Base-by-base conservation (phyloP, 2,329 filamentous ascomycete genomes). In the Hypoxylon sp. region DNA sequence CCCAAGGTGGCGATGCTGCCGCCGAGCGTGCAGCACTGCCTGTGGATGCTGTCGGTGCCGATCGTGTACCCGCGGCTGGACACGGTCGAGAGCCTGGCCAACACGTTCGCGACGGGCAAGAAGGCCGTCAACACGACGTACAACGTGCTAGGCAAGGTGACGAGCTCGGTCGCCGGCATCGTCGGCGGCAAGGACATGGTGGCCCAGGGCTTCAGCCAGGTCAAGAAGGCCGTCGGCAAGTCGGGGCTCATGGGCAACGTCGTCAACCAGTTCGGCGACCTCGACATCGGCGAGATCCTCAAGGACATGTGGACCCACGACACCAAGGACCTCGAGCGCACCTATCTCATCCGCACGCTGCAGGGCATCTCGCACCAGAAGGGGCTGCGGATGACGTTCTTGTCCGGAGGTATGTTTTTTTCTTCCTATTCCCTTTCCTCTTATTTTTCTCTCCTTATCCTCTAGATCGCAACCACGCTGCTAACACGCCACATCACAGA, bases 291-390 rank as follows among this genome's bases (percentile, higher is more conserved):
- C 49, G 95, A 99, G 76, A 95, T 98, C 72, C 79, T 98, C 56
- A 88, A 94, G 71, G 95, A 99, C 73, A 89, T 96, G 81, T 99
- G 95, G 95, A 99, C 95, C 18, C 95, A 99, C 71, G 94, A 98
- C 48, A 93, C 90, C 48, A 99, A 98, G 83, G 95, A 99, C 69
- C 86, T 99, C 35, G 95, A 99, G 77, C 84, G 95, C 55, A 99
- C 95, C 5, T 99, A 99, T 73, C 81, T 99, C 60, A 96, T 99
- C 72, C 88, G 95, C 63, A 99, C 95, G 1, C 83, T 99, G 2
- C 95, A 99, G 77, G 91, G 92, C 21, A 98, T 99, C 68, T 83
- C 95, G 1, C 92, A 97, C 73, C 93, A 97, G 75, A 97, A 97
- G 77, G 93, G 91, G 21, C 84, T 99, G 43, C 89, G 95, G 42